phyloP scores from a whole-genome alignment of 805 yeast species.

The Yarrowia porcina region DNA sequence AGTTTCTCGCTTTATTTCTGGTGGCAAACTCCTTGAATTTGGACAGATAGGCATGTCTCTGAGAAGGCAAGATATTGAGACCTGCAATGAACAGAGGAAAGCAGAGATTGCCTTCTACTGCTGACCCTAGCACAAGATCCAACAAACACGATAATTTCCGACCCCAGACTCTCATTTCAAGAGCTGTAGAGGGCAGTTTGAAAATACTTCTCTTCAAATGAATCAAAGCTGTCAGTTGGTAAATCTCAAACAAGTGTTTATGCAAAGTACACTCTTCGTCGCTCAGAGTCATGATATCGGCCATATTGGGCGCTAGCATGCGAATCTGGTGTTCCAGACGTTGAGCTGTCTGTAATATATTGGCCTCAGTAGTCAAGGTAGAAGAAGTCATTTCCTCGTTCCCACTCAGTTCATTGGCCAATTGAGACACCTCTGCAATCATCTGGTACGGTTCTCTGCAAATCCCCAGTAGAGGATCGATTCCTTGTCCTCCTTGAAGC shows the following conservation, averaged over 20 bases:
- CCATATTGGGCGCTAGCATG: slow-evolving; percentile 50
- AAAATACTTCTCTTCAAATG: slow-evolving; percentile 65
- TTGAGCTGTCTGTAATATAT: slow-evolving; percentile 31
- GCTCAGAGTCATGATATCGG: slow-evolving; percentile 43
- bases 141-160: slow-evolving; percentile 54
- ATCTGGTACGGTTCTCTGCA: slow-evolving; percentile 64
- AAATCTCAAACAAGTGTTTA: slow-evolving; percentile 65
- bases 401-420: slow-evolving; percentile 44
- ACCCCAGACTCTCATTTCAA: slow-evolving; percentile 60
- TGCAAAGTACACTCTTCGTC: slow-evolving; percentile 60
- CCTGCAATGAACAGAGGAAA: slow-evolving; percentile 81
- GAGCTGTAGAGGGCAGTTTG: slow-evolving; percentile 55
- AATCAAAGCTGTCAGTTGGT: slow-evolving; percentile 64
- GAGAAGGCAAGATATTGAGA: slow-evolving; percentile 49
- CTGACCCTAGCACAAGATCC: slow-evolving; percentile 60
- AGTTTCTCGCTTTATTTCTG: slow-evolving; percentile 68
- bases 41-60: slow-evolving; percentile 33
- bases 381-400: slow-evolving; percentile 1
- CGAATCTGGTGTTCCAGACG: slow-evolving; percentile 50
- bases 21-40: slow-evolving; percentile 56
- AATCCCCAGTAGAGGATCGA: slow-evolving; percentile 72
- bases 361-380: neutral
- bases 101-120: slow-evolving; percentile 66
- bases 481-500: slow-evolving; percentile 43
- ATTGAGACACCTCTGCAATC: slow-evolving; percentile 63